Evolutionary conservation across 2,329 filamentous ascomycete genomes (phyloP), one percentile per base, ranked within the genome.

Genomic region (Hypomyces perniciosus): DNA sequence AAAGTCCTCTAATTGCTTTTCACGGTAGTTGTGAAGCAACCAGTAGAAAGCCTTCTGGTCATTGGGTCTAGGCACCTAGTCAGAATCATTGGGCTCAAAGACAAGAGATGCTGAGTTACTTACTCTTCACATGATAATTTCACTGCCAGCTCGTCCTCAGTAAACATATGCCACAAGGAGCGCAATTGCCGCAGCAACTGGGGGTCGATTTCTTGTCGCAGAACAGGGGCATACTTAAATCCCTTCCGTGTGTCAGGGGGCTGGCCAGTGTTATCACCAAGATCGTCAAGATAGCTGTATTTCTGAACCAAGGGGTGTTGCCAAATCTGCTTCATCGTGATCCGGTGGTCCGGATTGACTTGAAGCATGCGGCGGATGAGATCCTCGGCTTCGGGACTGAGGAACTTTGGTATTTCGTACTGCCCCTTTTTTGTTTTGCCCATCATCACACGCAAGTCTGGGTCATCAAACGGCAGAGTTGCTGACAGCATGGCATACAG

Each of bases 31-130:
- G 57, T 86, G 71, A 6, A 99, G 78, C 20, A 95, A 79, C 68
- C 84, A 86, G 68, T 97, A 99, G 68, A 97, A 96, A 58, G 92
- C 79, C 63, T 96, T 95, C 64, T 96, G 90, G 50, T 96, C 89
- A 57, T 95, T 97, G 4, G 81, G 75, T 56, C 87, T 92, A 31
- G n/a, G 44, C 40, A 54, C 38, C 54, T 68, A 55, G 57, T 35
- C 26, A 46, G 38, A n/a, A 39, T 12, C 3, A 44, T 26, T 37
- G 34, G 4, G 20, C 20, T 20, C 9, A 5, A n/a, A 26, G 5
- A 12, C 2, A 8, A 10, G 5, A 29, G 9, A 27, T 5, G 7
- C 12, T 20, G 8, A 2, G 4, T 48, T 3, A 75, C 83, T 68
- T 73, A 87, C 82, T 83, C 79, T 31, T 80, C 70, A 56, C 73